Conservation (phyloP, 2,329 filamentous ascomycete genomes). For the Colletotrichum karsti region DNA sequence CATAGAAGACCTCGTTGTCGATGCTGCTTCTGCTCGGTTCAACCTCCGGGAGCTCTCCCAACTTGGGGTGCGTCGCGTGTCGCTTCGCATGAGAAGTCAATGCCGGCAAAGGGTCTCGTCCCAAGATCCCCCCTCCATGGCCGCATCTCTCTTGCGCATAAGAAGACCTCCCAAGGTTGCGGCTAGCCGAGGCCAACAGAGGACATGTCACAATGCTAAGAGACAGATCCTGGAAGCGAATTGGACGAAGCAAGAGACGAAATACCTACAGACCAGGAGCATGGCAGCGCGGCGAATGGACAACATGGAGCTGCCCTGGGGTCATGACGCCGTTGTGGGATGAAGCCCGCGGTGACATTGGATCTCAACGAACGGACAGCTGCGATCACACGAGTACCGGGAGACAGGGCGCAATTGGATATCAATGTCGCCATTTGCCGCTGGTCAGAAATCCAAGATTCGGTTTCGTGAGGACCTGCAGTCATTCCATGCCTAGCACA, state of each 20-base stretch:
- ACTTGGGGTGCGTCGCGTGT: not conserved
- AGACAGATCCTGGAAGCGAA: not conserved
- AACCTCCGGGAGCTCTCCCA: not conserved
- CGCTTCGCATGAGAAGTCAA: slow-evolving; percentile 13
- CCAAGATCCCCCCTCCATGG: not conserved
- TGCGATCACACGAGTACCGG: not conserved
- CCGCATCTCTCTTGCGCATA: not conserved
- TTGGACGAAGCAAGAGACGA: slow-evolving; percentile 7
- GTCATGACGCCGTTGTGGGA: not conserved
- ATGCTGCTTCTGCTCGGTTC: not conserved
- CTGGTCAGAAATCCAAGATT: not conserved
- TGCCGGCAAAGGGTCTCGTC: slow-evolving; percentile 9
- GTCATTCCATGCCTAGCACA: not conserved
- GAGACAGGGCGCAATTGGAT: not conserved
- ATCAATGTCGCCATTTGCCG: slow-evolving; percentile 8
- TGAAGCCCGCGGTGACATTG: not conserved
- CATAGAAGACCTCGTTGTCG: slow-evolving; percentile 5
- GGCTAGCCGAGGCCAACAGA: slow-evolving; percentile 5
- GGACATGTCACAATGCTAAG: not conserved
- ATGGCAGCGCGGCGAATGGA: not conserved
- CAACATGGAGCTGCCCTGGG: not conserved
- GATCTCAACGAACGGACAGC: not conserved
- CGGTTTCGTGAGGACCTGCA: not conserved
- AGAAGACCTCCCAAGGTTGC: not conserved
- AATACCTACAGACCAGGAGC: not conserved